phyloP scores from a whole-genome alignment of 768 basidiomycete genomes.

The Daedaleopsis nitida region DNA sequence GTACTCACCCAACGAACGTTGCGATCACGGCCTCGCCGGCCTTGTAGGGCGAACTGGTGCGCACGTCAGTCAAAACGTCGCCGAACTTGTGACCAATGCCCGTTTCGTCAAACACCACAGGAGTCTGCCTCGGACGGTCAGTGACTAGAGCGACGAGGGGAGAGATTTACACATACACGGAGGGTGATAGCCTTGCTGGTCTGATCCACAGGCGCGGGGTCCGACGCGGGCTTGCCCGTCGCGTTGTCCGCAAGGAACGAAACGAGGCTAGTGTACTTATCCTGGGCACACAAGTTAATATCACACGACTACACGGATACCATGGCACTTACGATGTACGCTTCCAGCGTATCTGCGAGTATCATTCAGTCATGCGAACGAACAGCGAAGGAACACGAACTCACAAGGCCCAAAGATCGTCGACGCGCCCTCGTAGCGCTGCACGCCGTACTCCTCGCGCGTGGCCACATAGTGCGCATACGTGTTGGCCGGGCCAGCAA shows the following conservation, averaged over 20 bases:
- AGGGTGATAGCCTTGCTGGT: constrained; percentile 68
- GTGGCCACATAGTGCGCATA: constrained; percentile 78
- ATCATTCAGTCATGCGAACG: background rate
- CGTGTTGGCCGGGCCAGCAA: constrained; percentile 82
- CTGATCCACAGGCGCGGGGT: constrained; percentile 65
- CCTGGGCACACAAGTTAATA: constrained; percentile 16
- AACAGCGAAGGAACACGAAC: background rate
- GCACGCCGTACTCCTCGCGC: constrained; percentile 70
- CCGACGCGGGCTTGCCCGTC: constrained; percentile 55
- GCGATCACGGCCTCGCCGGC: constrained; percentile 61
- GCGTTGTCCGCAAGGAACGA: constrained; percentile 56
- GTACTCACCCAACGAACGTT: constrained; percentile 57
- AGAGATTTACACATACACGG: constrained; percentile 42
- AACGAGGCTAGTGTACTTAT: constrained; percentile 70
- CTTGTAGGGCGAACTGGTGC: constrained; percentile 46
- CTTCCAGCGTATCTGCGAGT: constrained; percentile 66
- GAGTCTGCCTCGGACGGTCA: constrained; percentile 39
- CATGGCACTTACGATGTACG: constrained; percentile 51
- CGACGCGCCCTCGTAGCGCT: constrained; percentile 82
- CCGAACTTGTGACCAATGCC: constrained; percentile 64
- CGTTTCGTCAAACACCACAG: constrained; percentile 61
- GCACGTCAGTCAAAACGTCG: constrained; percentile 57
- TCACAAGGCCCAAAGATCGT: constrained; percentile 77
- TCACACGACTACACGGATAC: background rate
- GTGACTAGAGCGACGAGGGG: background rate